Conservation (phyloP, 2,329 filamentous ascomycete genomes). For the Penicillium sp. region DNA sequence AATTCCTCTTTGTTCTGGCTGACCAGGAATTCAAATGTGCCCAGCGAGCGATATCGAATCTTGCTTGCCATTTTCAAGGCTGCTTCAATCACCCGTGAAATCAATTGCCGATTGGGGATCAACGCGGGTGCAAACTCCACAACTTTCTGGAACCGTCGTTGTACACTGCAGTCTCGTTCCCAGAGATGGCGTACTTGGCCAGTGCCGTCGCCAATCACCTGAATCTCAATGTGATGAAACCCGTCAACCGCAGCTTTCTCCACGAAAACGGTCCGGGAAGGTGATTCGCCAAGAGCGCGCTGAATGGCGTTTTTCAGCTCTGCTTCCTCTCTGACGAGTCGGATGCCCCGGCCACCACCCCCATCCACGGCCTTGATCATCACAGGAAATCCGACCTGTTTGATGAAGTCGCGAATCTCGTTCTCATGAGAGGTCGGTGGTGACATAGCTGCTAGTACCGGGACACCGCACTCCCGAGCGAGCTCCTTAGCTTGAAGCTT, state of each 20-base stretch:
- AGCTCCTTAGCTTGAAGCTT: conserved; percentile 50
- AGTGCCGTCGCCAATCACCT: conserved; percentile 53
- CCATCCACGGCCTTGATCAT: conserved; percentile 63
- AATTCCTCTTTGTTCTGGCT: conserved; percentile 45
- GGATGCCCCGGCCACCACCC: conserved; percentile 56
- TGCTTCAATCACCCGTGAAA: conserved; percentile 48
- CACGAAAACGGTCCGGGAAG: conserved; percentile 52
- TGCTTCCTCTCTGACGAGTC: conserved; percentile 43
- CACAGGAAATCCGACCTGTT: conserved; percentile 46
- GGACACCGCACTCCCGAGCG: conserved; percentile 48
- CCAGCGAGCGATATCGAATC: conserved; percentile 53
- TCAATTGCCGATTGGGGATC: conserved; percentile 41
- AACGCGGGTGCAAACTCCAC: conserved; percentile 55
- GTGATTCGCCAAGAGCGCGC: conserved; percentile 53
- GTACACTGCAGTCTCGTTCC: conserved; percentile 57
- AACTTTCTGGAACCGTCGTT: conserved; percentile 56
- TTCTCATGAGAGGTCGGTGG: conserved; percentile 40
- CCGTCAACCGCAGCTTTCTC: conserved; percentile 59
- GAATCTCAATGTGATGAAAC: conserved; percentile 57
- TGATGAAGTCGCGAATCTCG: conserved; percentile 54
- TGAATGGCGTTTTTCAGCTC: conserved; percentile 45
- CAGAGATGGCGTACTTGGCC: conserved; percentile 51
- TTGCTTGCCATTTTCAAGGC: conserved; percentile 40
- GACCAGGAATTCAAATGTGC: conserved; percentile 61
- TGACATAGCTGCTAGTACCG: conserved; percentile 46